phyloP scores from a whole-genome alignment of 2,329 filamentous ascomycete genomes.

The Colletotrichum higginsianum region DNA sequence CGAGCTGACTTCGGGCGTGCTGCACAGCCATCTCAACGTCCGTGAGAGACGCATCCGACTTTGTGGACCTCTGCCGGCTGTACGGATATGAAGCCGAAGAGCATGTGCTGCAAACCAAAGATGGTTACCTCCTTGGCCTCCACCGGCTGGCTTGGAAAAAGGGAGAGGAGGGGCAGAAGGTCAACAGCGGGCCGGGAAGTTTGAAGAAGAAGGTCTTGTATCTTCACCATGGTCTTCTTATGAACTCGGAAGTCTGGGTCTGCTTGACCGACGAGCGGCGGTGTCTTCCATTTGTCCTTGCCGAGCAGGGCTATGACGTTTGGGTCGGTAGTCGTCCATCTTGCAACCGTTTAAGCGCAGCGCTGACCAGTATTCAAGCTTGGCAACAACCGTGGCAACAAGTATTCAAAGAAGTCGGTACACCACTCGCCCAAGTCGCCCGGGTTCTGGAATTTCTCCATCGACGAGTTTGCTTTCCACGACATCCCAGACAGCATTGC shows the following conservation, averaged over 20 bases:
- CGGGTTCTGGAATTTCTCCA: conserved; percentile 97
- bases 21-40: conserved; percentile 78
- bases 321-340: conserved; percentile 74
- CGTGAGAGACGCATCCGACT: conserved; percentile 90
- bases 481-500: conserved; percentile 96
- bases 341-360: not conserved
- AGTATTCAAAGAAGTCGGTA: conserved; percentile 97
- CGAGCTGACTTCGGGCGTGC: conserved; percentile 64
- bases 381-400: conserved; percentile 98
- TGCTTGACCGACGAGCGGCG: conserved; percentile 89
- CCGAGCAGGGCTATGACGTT: conserved; percentile 94
- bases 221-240: conserved; percentile 94
- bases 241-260: conserved; percentile 99
- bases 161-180: conserved; percentile 83
- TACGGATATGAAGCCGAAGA: conserved; percentile 96
- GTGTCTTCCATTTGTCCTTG: conserved; percentile 89
- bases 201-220: conserved; percentile 90
- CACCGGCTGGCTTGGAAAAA: conserved; percentile 88
- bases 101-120: conserved; percentile 93
- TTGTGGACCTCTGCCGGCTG: conserved; percentile 91
- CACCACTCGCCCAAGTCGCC: conserved; percentile 80
- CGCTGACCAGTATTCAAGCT: conserved; percentile 67
- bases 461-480: conserved; percentile 97
- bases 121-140: conserved; percentile 92
- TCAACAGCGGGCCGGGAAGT: conserved; percentile 80